These are phyloP conservation scores for Diplosphaera chodatii DNA, from an alignment of 139 green algal species.

Conservation along the genomic window DNA sequence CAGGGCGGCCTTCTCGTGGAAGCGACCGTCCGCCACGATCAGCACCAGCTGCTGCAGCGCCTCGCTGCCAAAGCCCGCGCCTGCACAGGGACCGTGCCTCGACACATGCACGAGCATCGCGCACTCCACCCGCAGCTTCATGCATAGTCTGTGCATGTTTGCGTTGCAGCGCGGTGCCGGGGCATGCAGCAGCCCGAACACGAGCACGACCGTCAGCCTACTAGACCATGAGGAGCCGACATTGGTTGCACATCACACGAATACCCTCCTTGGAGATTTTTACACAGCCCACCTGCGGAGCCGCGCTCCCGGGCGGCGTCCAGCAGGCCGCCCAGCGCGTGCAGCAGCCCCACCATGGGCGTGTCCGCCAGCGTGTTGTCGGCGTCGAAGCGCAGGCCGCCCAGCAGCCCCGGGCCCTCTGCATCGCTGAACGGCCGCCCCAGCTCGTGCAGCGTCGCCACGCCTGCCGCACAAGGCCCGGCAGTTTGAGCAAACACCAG, in stretches of 20 bases:
- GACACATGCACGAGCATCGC: too few relatives aligned
- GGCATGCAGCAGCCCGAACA: too few relatives aligned
- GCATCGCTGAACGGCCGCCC: conserved; percentile 78
- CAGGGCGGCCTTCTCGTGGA: conserved; percentile 93
- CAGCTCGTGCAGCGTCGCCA: conserved; percentile 74
- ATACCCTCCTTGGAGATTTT: too few relatives aligned
- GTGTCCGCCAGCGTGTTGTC: conserved; percentile 94
- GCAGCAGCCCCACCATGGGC: conserved; percentile 84
- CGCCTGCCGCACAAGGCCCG: neutral
- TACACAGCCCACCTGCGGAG: neutral
- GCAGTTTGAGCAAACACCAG: too few relatives aligned
- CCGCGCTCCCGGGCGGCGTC: conserved; percentile 47
- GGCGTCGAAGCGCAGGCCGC: conserved; percentile 35
- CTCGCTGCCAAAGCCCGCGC: neutral
- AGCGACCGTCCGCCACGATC: conserved; percentile 92
- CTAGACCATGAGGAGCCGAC: too few relatives aligned
- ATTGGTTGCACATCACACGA: too few relatives aligned
- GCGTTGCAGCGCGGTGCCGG: too few relatives aligned
- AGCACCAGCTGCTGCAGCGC: conserved; percentile 90
- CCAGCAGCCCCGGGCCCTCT: conserved; percentile 68
- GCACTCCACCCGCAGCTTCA: neutral
- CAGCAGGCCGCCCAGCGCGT: conserved; percentile 63
- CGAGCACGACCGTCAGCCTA: too few relatives aligned
- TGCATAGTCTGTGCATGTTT: neutral
- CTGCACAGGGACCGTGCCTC: neutral